phyloP scores from a whole-genome alignment of 805 yeast genomes.

The Saccharomycopsis fodiens region DNA sequence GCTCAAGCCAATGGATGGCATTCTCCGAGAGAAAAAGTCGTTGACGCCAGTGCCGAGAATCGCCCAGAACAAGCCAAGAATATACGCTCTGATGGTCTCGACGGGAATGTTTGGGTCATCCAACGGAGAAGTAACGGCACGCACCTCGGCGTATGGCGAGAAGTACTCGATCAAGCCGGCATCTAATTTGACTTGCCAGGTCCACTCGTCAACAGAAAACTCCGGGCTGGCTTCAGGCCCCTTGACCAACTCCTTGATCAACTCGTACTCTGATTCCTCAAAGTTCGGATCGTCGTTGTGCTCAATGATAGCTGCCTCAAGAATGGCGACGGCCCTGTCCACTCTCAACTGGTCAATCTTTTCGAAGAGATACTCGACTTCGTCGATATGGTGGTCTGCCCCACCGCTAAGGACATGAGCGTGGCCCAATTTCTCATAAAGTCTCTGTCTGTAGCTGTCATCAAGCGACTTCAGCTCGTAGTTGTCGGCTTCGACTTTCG shows the following conservation, averaged over 20 bases:
- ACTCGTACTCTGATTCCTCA: conserved; percentile 30
- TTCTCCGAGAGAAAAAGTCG: conserved; percentile 49
- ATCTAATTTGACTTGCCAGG: conserved; percentile 24
- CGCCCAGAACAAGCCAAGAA: conserved; percentile 37
- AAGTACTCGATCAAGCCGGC: conserved; percentile 35
- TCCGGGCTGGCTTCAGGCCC: conserved; percentile 23
- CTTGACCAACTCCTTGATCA: conserved; percentile 26
- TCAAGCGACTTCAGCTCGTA: too few species aligned
- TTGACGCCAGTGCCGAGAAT: conserved; percentile 47
- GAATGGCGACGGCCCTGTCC: conserved; percentile 34
- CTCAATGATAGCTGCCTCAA: conserved; percentile 33
- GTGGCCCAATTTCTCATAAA: conserved; percentile 23
- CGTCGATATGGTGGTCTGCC: conserved; percentile 8
- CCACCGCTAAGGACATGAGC: conserved; percentile 4
- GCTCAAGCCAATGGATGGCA: conserved; percentile 39
- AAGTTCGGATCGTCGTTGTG: conserved; percentile 43
- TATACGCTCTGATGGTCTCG: conserved; percentile 39
- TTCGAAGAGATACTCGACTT: conserved; percentile 29
- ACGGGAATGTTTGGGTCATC: conserved; percentile 42
- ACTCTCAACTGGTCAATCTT: conserved; percentile 30
- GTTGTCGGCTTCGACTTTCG: conserved; percentile 17
- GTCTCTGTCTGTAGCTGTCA: conserved; percentile 22
- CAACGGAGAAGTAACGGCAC: conserved; percentile 48
- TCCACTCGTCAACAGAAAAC: conserved; percentile 23
- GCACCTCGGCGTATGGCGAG: conserved; percentile 61